A percentile compares a stretch with the other conserved stretches of the same genome.
These are phyloP conservation scores for Russula brevipes DNA, from an alignment of 768 basidiomycete species.

Conservation along the genomic window DNA sequence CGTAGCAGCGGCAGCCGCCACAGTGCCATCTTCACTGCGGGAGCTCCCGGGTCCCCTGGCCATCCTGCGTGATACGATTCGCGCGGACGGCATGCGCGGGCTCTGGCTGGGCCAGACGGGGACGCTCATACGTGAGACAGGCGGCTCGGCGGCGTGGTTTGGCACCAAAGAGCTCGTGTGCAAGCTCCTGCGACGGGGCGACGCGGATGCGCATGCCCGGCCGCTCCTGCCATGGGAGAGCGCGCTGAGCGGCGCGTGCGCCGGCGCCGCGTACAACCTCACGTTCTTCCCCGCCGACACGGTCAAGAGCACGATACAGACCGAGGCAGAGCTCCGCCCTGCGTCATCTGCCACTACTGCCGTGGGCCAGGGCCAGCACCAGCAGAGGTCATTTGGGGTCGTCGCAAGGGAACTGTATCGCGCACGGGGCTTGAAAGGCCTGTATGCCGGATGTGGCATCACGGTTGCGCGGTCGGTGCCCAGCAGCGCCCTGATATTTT, in stretches of 20 bases:
- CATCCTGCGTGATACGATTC: slow-evolving; percentile 59
- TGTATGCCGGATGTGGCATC: slow-evolving; percentile 92
- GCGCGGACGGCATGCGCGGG: slow-evolving; percentile 66
- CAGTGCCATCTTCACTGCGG: slow-evolving; percentile 18
- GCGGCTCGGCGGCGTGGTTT: slow-evolving; percentile 91
- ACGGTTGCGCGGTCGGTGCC: slow-evolving; percentile 82
- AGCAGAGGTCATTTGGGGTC: slow-evolving; percentile 49
- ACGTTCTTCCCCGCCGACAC: slow-evolving; percentile 95
- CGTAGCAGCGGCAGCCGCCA: slow-evolving; percentile 8
- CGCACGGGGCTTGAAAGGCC: slow-evolving; percentile 69
- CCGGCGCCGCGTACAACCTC: slow-evolving; percentile 81
- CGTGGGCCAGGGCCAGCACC: neutral
- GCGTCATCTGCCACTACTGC: slow-evolving; percentile 35
- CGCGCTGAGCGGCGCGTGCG: slow-evolving; percentile 78
- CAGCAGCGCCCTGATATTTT: slow-evolving; percentile 87
- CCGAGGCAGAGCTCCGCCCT: slow-evolving; percentile 79
- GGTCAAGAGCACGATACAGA: slow-evolving; percentile 92
- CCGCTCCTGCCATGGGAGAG: slow-evolving; percentile 61
- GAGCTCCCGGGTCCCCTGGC: slow-evolving; percentile 67
- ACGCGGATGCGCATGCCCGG: slow-evolving; percentile 19
- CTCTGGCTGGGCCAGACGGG: slow-evolving; percentile 98
- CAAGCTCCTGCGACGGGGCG: slow-evolving; percentile 50
- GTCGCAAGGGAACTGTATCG: slow-evolving; percentile 61
- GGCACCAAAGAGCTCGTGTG: slow-evolving; percentile 77
- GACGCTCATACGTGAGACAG: slow-evolving; percentile 88